These are phyloP conservation scores for Pulveroboletus sp. DNA, from an alignment of 768 basidiomycete species.

Conservation along the genomic window DNA sequence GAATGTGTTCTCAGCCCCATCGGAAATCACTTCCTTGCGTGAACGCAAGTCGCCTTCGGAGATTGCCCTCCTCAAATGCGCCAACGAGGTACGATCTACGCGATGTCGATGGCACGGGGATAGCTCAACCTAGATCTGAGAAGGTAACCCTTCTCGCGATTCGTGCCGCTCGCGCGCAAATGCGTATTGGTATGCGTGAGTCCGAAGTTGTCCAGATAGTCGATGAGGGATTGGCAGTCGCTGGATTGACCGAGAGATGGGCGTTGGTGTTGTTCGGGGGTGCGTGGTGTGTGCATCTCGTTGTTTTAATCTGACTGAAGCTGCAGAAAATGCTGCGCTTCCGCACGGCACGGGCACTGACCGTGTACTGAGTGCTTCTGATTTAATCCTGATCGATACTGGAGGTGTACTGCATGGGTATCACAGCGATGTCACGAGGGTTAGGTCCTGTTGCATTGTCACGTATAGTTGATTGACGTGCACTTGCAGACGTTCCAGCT, in stretches of 20 bases:
- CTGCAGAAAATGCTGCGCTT: slow-evolving; percentile 75
- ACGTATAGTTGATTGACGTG: neutral
- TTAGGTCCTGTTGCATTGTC: slow-evolving; percentile 31
- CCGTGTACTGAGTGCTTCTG: slow-evolving; percentile 47
- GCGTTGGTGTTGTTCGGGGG: slow-evolving; percentile 78
- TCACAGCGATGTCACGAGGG: slow-evolving; percentile 73
- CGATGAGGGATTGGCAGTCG: slow-evolving; percentile 46
- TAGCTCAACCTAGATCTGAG: neutral
- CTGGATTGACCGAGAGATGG: slow-evolving; percentile 56
- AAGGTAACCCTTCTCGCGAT: slow-evolving; percentile 79
- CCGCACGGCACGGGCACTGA: slow-evolving; percentile 82
- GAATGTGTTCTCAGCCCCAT: slow-evolving; percentile 47
- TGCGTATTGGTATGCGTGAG: slow-evolving; percentile 73
- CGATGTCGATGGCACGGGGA: neutral
- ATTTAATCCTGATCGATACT: slow-evolving; percentile 74
- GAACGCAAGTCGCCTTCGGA: slow-evolving; percentile 75
- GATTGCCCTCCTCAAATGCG: slow-evolving; percentile 68
- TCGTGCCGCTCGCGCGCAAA: slow-evolving; percentile 52
- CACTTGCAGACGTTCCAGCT: slow-evolving; percentile 59
- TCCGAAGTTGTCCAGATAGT: slow-evolving; percentile 64
- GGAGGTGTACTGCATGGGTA: slow-evolving; percentile 73
- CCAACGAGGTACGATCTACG: slow-evolving; percentile 58
- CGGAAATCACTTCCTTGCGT: slow-evolving; percentile 54
- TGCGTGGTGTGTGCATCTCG: slow-evolving; percentile 30
- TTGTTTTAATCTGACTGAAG: slow-evolving; percentile 1